These are phyloP conservation scores for Cryptococcus sp. DNA, from an alignment of 1,284 basidiomycete genomes.

Conservation along the genomic window DNA sequence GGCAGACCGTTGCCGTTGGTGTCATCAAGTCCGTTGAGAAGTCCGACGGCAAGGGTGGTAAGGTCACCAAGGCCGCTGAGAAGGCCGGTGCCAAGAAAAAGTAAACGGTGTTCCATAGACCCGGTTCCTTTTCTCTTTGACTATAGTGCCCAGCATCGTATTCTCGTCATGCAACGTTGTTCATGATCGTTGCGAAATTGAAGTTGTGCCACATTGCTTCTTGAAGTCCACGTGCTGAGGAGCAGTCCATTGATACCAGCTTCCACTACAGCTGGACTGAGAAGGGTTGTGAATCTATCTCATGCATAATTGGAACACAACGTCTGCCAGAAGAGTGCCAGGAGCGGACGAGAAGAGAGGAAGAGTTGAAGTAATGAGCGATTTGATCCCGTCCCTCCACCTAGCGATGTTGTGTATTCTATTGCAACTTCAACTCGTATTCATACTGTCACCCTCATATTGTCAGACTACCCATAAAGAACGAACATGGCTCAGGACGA, in stretches of 20 bases:
- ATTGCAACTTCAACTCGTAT: no score
- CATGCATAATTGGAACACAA: no score
- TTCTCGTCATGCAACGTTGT: slow-evolving; percentile 12
- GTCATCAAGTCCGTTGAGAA: slow-evolving; percentile 20
- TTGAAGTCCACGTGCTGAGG: no score
- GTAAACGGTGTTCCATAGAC: slow-evolving; percentile 59
- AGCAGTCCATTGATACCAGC: no score
- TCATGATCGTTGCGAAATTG: not conserved
- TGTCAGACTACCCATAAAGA: not conserved
- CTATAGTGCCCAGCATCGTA: slow-evolving; percentile 6
- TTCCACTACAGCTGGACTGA: no score
- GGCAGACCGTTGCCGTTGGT: slow-evolving; percentile 50
- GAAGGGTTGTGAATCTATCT: no score
- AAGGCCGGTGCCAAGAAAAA: slow-evolving; percentile 83
- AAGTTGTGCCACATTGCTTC: no score
- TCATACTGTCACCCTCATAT: not conserved
- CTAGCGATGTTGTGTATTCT: no score
- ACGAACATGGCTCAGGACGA: slow-evolving; percentile 1
- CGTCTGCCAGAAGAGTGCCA: no score
- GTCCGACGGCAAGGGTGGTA: slow-evolving; percentile 68
- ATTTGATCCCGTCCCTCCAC: no score
- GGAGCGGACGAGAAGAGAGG: no score
- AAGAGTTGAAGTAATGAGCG: no score
- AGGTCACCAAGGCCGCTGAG: slow-evolving; percentile 81
- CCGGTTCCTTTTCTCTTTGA: slow-evolving; percentile 7